Evolutionary conservation across 768 basidiomycete species (phyloP), one percentile per base, ranked within the genome.

Genomic region (Hemileccinum rubropunctum): DNA sequence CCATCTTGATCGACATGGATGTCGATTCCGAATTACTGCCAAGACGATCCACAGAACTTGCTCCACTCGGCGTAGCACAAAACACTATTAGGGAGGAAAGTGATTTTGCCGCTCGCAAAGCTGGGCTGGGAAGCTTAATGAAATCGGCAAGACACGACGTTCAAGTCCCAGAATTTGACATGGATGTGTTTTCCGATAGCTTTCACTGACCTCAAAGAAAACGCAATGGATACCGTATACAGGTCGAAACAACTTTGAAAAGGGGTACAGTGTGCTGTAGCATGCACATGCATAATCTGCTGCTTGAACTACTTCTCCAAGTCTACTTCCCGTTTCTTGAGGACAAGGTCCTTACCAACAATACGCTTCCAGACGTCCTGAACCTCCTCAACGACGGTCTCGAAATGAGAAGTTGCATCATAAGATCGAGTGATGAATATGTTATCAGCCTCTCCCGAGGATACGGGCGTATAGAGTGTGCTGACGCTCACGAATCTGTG

Each of bases 331-430:
- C 89, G 80, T 74, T 94, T 91, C 84, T 90, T 93, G 60, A 95
- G 79, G 47, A 86, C 88, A 45, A 95, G 78, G 43, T 86, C 83
- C 42, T 74, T 75, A 43, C 89, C 92, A 3, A 79, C 76, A 46
- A 95, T 83, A 47, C 95, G 79, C 75, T 87, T 84, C 92, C 93
- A 99, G 36, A 98, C 91, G 69, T 98, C 90, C 53, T 88, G 86
- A 33, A 99, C 97, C 52, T 99, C 95, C 45, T 98, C 93, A 21
- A 95, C 92, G 41, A 98, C 95, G 23, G 92, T 97, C 78, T 99
- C 97, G 68, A 99, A 98, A 74, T 99, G 97, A 26, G 91, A 94
- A 11, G 97, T 98, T 8, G 97, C 95, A 66, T 99, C 97, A 72
- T 98, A 99, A 14, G 94, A 97, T 48, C 88, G 88, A 47, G 97